Base-by-base conservation (phyloP, 1,139 yeast species). In the Sugiyamaella grinbergsii region DNA sequence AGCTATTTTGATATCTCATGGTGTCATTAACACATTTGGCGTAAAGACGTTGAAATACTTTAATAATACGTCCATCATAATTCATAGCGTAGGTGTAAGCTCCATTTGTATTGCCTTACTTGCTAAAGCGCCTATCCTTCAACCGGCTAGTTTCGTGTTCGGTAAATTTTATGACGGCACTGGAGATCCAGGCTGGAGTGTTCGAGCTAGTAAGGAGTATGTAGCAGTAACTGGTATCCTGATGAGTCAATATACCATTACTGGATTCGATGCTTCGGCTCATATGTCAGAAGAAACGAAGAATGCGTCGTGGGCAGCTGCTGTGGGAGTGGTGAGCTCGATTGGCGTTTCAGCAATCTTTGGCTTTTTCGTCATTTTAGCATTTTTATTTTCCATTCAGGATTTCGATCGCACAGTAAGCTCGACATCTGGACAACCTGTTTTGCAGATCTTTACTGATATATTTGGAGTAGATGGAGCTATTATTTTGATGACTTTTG, bases 271-370 rank as follows among this genome's bases (percentile, higher is more conserved):
- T 23, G 82, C 87, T 79, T 73, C 88, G 23, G 87, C 89, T 15
- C 83, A 93, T 5, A 78, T 87, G 74, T 81, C 90, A 31, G 95
- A 87, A 64, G 95, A 87, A 68, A 93, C 87, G 11, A 81, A 81
- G 58, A 75, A 75, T 33, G 93, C 95, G 0, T 91, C 86, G 62
- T 77, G 74, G 56, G 83, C 82, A 50, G 83, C 88, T 65, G 91
- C 95, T n/a, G 78, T 79, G 54, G 95, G 95, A 4, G 81, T 87
- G 62, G 70, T 85, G 1, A 73, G 78, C 50, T 80, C 94, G 1
- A 85, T 86, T 4, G 54, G 81, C 44, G 73, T 85, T 45, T 79
- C 94, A 2, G 76, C 83, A 0, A 58, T 81, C 13, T 82, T 85
- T 20, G 95, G 95, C 0, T 66, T 87, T 10, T 77, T 85, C 2